Evolutionary conservation across 2,329 filamentous ascomycete genomes (phyloP).

Genomic region (Zymoseptoria tritici): DNA sequence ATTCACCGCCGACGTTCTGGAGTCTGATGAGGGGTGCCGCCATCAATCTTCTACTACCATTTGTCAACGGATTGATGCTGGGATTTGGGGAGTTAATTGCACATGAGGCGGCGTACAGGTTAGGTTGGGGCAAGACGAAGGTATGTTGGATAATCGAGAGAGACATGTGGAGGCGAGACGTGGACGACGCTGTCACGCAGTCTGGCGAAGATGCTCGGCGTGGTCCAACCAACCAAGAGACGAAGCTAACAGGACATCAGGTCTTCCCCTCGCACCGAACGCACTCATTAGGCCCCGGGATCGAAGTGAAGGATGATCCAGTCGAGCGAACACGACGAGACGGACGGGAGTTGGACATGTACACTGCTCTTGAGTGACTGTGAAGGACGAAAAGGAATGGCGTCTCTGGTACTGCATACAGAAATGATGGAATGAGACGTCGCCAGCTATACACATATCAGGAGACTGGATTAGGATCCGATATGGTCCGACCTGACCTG

Average conservation of each 20-base stretch:
- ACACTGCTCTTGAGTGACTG: conserved; percentile 59
- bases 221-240: not conserved
- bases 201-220: not conserved
- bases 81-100: conserved; percentile 59
- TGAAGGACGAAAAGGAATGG: not conserved
- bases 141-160: conserved; percentile 44
- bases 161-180: not conserved
- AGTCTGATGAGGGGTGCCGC: conserved; percentile 77
- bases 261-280: conserved; percentile 55
- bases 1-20: conserved; percentile 83
- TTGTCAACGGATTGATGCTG: conserved; percentile 96
- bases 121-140: conserved; percentile 92
- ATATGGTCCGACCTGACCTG: not conserved
- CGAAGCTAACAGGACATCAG: conserved; percentile 29
- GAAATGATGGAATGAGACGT: not conserved
- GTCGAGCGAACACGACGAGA: conserved; percentile 47
- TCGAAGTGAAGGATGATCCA: conserved; percentile 68
- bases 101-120: not conserved
- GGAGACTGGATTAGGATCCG: not conserved
- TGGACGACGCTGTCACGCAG: not conserved
- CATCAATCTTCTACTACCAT: conserved; percentile 92
- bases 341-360: conserved; percentile 53
- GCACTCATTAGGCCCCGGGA: conserved; percentile 68
- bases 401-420: no score
- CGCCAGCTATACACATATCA: not conserved